Base-by-base conservation (phyloP, 345 rosid species). In the Passiflora organensis region DNA sequence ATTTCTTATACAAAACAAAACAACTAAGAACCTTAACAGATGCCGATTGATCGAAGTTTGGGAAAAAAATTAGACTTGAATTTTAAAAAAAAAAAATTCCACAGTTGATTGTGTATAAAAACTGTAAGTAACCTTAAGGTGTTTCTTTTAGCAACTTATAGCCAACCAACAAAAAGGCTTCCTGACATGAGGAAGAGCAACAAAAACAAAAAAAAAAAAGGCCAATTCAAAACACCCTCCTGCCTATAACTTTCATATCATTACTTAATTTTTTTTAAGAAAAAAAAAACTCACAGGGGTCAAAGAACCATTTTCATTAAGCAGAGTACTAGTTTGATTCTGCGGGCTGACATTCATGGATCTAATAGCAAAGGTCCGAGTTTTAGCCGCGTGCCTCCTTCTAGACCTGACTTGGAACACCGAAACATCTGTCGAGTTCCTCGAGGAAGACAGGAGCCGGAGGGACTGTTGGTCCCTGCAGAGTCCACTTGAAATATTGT, bases 401-500 rank as follows among this genome's bases (percentile, higher is more conserved):
- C 57, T 55, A 52, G 52, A 9, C 38, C 51, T 55, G 28, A 67
- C 48, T 1, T 58, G 60, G 1, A 80, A 64, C 36, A 43, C 45
- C 1, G 60, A 61, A 4, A 43, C 19, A 47, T 24, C 78, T 53
- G 67, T 60, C 34, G 62, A 34, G 63, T 20, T 76, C 38, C 66
- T 59, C 13, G 72, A 71, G 41, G 80, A 82, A 19, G 89, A 78
- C 25, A 76, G 59, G 46, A 64, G 10, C 14, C 68, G 72, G 64
- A 17, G 43, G 51, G 48, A 16, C 8, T 64, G 62, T 0, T 56
- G 50, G 48, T 55, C 22, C 10, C 69, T 66, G 0, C 58, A 55
- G 67, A 68, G 70, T 60, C 60, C 23, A 1, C 68, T 23, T 10
- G 71, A 69, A 53, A 76, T 50, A 61, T 64, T 69, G 69, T 69